Base-by-base conservation (phyloP, 106 monocot genomes). In the Vanilla planifolia region DNA sequence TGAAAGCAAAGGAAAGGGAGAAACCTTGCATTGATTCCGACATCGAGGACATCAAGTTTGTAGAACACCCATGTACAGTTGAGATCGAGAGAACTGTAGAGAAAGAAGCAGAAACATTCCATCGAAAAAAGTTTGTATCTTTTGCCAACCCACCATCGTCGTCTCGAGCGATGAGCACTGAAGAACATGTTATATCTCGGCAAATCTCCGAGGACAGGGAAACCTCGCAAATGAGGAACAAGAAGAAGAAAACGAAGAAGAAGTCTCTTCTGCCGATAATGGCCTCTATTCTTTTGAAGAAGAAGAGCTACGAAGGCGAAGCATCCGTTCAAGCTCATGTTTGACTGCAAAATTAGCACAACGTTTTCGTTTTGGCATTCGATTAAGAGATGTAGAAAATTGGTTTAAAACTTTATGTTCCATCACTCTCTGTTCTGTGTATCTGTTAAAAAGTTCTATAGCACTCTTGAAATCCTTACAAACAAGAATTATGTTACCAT, bases 121-220 rank as follows among this genome's bases (percentile, higher is more conserved):
- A 67, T 45, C 77, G 69, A 73, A 74, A 66, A 47, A 73, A 76
- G 62, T 73, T 35, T 33, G 88, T 88, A 14, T 83, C 65, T 43
- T 88, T 88, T 21, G 83, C 79, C 8, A 71, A 77, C 32, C 77
- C 83, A 15, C 73, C 71, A 17, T 58, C 73, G 7, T 8, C 72
- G 40, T 29, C 71, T 19, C 61, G 52, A 41, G 65, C 69, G 2
- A 61, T 73, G 1, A 74, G 46, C 21, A 16, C 71, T 3, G 70
- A 71, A 48, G 66, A 44, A 3, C 51, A 37, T 3, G 24, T 65
- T 43, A 16, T 76, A 21, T 40, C 64, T 14, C 69, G 76, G 37
- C 67, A 76, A 33, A 24, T 65, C 26, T 76, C 65, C 0, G 36
- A 46, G 0, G 75, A 76, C 1, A 61, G 48, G 15, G 71, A 67